Evolutionary conservation across 495 filamentous ascomycete species (phyloP), one percentile per base, ranked within the genome.

Genomic region (Hypoxylon crocopeplum): DNA sequence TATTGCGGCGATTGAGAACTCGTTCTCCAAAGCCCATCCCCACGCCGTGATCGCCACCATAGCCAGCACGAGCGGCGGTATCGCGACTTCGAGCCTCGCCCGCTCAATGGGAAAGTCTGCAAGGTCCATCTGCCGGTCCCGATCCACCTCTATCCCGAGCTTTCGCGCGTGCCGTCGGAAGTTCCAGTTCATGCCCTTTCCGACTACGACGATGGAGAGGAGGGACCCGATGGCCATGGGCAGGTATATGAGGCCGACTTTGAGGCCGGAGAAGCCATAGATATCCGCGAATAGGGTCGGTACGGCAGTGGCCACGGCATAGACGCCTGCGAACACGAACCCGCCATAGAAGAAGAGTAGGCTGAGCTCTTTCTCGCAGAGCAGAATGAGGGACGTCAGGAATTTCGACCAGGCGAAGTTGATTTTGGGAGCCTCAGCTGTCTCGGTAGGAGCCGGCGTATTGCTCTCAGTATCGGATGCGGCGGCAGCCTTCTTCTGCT

Each of bases 91-190:
- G 16, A 88, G 69, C 5, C 87, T 76, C 1, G 86, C 85, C 29
- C 77, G 72, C 56, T 87, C 84, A 38, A 90, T 82, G 3, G 86
- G 87, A 47, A 88, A 88, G 16, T 79, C 66, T 1, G 69, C 56
- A n/a, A 87, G 62, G 41, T 86, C 81, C 37, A 78, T 75, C 19
- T 78, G 73, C 0, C 74, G 76, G 24, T 79, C 78, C 12, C 75
- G 73, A 15, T 77, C 67, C 6, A 82, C 66, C 0, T 74, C 71
- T 12, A 83, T 59, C 2, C 77, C 72, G 3, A 79, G 62, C 5
- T 71, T 57, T 7, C 68, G 62, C 4, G 82, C 75, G 24, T 71
- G 72, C 11, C 72, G 73, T 2, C 71, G 66, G 64, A 81, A 87
- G 56, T 84, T 82, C 53, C 72, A 75, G 64, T 86, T 81, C 36